Evolutionary conservation across 2,329 filamentous ascomycete genomes (phyloP), one percentile per base, ranked within the genome.

Genomic region (Fusarium hostae): DNA sequence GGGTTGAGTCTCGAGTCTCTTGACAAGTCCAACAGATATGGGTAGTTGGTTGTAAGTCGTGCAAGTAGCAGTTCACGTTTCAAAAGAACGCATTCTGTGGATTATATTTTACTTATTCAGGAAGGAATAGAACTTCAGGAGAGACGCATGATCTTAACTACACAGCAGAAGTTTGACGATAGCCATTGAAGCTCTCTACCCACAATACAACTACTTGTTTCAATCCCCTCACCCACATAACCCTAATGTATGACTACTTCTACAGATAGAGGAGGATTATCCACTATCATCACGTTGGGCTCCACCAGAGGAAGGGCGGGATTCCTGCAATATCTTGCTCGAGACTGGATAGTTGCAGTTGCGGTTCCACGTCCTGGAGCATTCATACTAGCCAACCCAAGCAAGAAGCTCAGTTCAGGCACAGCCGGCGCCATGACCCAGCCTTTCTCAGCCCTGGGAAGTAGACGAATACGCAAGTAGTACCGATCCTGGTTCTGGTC

Each of bases 351-450:
- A 9, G 8, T 16, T 1, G 41, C 52, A 12, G 18, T 58, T 5
- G 16, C 54, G 0, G 18, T 26, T 4, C 35, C 41, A 30, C 4
- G 1, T 3, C 24, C 24, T 6, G 59, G 59, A 6, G 59, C 15
- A n/a, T 62, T 62, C 0, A 62, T 35, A 6, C 28, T 62, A 10
- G 59, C 54, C 54, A 63, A 26, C 0, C 54, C 54, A 22, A 63
- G 37, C 6, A 63, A 1, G 3, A 63, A 63, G 7, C 54, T 59
- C 11, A 63, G 0, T 4, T 63, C 59, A 1, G 35, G 26, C 12
- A 63, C 43, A 4, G 54, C 54, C 16, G 35, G 35, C 2, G 54
- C 44, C 7, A 59, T 50, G 20, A 63, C 54, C 59, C 59, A 63
- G 0, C 59, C 59, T 5, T 50, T 59, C 35, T 59, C 41, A 4